A percentile compares a stretch with the other conserved stretches of the same genome.
These are phyloP conservation scores for Tardiomyces depauwii DNA, from an alignment of 1,139 yeast species.

Conservation along the genomic window DNA sequence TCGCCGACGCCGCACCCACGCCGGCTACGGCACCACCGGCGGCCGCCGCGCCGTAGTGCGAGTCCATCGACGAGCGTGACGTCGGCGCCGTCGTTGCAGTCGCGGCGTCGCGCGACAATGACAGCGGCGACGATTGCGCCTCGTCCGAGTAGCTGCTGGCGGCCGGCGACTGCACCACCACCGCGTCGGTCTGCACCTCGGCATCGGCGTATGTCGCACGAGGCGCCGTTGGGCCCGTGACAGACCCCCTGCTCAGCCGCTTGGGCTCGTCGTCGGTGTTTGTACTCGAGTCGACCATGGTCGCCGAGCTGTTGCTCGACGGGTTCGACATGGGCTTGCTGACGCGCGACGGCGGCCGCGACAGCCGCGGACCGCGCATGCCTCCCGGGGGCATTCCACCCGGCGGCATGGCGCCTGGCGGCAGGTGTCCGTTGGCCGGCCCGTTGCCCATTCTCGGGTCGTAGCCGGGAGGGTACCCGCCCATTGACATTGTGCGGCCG, in stretches of 20 bases:
- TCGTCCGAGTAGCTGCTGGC: not conserved
- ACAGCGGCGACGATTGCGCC: not conserved
- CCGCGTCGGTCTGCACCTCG: not conserved
- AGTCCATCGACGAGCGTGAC: not conserved
- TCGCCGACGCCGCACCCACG: not conserved
- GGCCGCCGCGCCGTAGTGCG: not conserved
- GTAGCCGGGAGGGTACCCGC: not conserved
- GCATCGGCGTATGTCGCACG: not conserved
- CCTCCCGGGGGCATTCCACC: not conserved
- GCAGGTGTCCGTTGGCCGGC: not conserved
- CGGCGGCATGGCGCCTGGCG: not conserved
- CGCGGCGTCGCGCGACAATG: not conserved
- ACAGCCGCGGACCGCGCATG: not conserved
- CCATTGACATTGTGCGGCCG: conserved; percentile 1
- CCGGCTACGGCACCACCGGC: not conserved
- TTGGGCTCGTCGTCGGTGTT: not conserved
- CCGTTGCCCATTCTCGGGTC: not conserved
- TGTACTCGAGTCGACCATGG: conserved; percentile 1
- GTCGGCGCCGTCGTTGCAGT: not conserved
- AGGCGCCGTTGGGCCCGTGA: not conserved
- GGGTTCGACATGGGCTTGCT: not conserved
- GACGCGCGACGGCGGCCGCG: not conserved
- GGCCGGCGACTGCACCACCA: not conserved
- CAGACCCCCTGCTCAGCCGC: not conserved
- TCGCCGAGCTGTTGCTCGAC: not conserved